These are phyloP conservation scores for Nannizzia gypsea DNA, from an alignment of 2,329 filamentous ascomycete species.

Conservation along the genomic window DNA sequence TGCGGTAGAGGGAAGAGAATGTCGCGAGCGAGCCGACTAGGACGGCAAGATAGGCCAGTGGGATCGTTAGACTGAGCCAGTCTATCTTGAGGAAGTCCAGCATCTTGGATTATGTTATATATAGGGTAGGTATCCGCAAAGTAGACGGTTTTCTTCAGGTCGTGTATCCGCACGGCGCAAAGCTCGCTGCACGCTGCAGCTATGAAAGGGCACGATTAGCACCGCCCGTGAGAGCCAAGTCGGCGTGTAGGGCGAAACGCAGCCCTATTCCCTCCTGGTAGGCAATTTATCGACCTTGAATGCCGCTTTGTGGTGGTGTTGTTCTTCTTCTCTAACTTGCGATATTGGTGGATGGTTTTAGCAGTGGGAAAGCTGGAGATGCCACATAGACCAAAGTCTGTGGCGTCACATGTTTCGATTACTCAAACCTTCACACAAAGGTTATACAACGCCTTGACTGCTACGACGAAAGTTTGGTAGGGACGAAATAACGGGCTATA, in stretches of 20 bases:
- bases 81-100: slow-evolving; percentile 37
- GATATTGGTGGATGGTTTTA: not conserved
- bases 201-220: not conserved
- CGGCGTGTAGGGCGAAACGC: not conserved
- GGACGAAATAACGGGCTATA: not conserved
- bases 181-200: not conserved
- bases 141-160: not conserved
- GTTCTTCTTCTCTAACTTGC: not conserved
- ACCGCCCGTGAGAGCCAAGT: not conserved
- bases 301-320: not conserved
- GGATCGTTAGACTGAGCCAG: slow-evolving; percentile 74
- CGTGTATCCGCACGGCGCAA: not conserved
- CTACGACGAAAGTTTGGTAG: not conserved
- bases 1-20: slow-evolving; percentile 86
- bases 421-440: not conserved
- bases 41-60: slow-evolving; percentile 79
- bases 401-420: slow-evolving; percentile 1
- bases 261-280: not conserved
- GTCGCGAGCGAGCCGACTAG: slow-evolving; percentile 79
- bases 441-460: not conserved
- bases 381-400: not conserved
- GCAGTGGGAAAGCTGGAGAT: not conserved
- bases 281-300: not conserved
- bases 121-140: not conserved
- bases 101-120: slow-evolving; percentile 24